These are phyloP conservation scores for Coffea canephora DNA, from an alignment of 257 asterid genomes.

Conservation along the genomic window DNA sequence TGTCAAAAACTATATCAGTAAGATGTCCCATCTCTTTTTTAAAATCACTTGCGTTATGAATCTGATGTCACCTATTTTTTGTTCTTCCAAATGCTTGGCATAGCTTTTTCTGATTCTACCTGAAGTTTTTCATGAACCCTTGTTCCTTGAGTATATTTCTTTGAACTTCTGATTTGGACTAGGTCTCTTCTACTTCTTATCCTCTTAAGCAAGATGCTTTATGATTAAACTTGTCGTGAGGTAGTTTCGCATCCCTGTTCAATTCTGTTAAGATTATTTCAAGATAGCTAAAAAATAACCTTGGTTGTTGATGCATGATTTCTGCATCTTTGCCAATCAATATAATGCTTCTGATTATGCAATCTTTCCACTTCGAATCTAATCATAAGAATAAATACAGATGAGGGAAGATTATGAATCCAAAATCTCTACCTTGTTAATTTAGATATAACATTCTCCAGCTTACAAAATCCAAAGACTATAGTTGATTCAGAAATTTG, in stretches of 20 bases:
- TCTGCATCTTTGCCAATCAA: conserved; percentile 5
- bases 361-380: conserved; percentile 10
- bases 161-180: not conserved
- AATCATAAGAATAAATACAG: not conserved
- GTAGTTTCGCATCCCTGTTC: not conserved
- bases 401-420: conserved; percentile 4
- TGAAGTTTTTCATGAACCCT: not conserved
- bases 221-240: not conserved
- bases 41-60: not conserved
- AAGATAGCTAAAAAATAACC: not conserved
- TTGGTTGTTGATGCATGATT: not conserved
- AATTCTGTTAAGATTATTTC: not conserved
- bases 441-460: conserved; percentile 12
- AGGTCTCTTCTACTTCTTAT: not conserved
- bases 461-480: conserved; percentile 34
- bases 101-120: not conserved
- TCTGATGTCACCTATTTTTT: not conserved
- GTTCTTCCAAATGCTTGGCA: conserved; percentile 5
- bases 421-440: conserved; percentile 2
- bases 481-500: conserved; percentile 38
- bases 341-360: conserved; percentile 14
- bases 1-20: not conserved
- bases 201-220: not conserved
- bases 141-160: not conserved
- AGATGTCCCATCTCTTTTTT: not conserved